Evolutionary conservation across 371 early-diverging fungal species (phyloP).

Genomic region (Saksenaea vasiformis): DNA sequence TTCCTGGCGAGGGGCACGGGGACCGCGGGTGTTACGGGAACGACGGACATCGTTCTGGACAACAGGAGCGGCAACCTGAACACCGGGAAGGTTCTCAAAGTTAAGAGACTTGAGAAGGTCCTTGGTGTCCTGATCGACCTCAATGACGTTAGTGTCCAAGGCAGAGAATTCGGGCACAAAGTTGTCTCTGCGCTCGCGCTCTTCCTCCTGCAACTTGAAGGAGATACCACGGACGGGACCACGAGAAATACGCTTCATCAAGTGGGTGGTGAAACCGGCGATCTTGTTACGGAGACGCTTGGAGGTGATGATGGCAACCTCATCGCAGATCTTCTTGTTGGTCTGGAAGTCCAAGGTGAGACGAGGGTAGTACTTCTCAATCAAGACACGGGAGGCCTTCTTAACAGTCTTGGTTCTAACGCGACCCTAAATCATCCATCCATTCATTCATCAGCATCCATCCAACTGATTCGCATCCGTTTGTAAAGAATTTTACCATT

Average conservation of each 20-base stretch:
- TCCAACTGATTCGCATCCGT: constrained; percentile 21
- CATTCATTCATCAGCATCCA: constrained; percentile 17
- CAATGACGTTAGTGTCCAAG: constrained; percentile 91
- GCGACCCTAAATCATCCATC: constrained; percentile 34
- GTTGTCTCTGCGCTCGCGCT: constrained; percentile 99
- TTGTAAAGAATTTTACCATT: neutral
- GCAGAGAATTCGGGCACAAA: constrained; percentile 99
- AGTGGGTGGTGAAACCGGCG: constrained; percentile 99
- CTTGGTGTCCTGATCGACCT: constrained; percentile 96
- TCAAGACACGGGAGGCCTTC: constrained; percentile 99
- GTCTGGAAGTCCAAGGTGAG: constrained; percentile 99
- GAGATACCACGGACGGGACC: constrained; percentile 99
- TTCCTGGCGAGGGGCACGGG: constrained; percentile 31
- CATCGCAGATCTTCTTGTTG: constrained; percentile 99
- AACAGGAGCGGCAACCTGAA: constrained; percentile 61
- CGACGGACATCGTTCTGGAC: constrained; percentile 27
- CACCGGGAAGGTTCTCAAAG: constrained; percentile 84
- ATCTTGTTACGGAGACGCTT: constrained; percentile 99
- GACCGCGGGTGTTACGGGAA: constrained; percentile 38
- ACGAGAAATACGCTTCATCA: constrained; percentile 99
- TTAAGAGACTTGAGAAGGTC: constrained; percentile 95
- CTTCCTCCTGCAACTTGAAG: constrained; percentile 99
- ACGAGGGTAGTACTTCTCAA: constrained; percentile 99
- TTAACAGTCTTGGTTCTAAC: constrained; percentile 97
- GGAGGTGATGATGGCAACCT: constrained; percentile 98